Evolutionary conservation across 352 stramenopile genomes (phyloP), one percentile per base, ranked within the genome.

Genomic region (Phytophthora niederhauseri): DNA sequence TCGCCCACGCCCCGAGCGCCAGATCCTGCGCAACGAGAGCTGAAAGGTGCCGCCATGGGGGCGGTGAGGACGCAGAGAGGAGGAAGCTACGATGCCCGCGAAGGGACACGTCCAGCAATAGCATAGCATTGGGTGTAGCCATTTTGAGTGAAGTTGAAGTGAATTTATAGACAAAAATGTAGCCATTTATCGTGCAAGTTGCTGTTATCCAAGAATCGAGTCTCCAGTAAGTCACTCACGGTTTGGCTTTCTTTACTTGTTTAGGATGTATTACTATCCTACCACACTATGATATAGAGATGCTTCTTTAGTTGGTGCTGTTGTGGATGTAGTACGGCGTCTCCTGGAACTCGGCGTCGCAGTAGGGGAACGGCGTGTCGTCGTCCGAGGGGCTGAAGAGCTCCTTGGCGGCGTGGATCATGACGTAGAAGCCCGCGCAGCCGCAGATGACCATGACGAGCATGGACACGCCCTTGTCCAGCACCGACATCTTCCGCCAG

Each of bases 1-100:
- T 94, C 86, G 58, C 86, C 86, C 14, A 91, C 80, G 12, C 86
- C 86, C 14, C 86, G 77, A 45, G 70, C 52, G n/a, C 73, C 65
- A 15, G 61, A 19, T n/a, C 66, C 55, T 12, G 41, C 38, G 26
- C 28, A 50, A 22, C 34, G 53, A 2, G 60, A 59, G 51, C 30
- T 64, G 26, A 68, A 58, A 17, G 63, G 67, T 8, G 68, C 38
- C 34, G 51, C 57, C 67, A 78, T 34, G 41, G 7, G 7, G 15
- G 20, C 41, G 17, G 15, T 5, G 41, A 20, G 41, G 15, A 6
- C 9, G 17, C 17, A 17, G 14, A 43, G 36, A 43, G 36, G 36
- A 43, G 36, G 36, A 43, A 43, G 36, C 14, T 17, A 6, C 36
- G 36, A 45, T n/a, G 9, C 36, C 6, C 36, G n/a, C 36, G 36